Base-by-base conservation (phyloP, 345 rosid species). In the Excoecaria cochinchinensis region DNA sequence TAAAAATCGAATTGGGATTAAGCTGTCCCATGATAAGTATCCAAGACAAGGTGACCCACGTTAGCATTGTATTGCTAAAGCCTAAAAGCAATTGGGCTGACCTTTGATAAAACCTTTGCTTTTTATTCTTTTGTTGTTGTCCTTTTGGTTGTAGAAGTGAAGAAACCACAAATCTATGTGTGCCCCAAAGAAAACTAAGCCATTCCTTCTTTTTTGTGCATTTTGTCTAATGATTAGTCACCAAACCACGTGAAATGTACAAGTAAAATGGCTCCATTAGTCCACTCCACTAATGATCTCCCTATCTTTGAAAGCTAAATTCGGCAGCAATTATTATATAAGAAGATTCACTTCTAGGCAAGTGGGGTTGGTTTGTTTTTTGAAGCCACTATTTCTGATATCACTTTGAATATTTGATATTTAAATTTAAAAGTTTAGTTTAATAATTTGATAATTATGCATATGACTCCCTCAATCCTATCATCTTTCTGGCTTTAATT, bases 191-290 rank as follows among this genome's bases (percentile, higher is more conserved):
- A 13, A 25, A 69, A 31, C 70, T 42, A 64, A 53, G 64, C 75
- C 42, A 44, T 36, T 50, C 68, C 65, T 66, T 74, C 63, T 74
- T 31, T 56, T 31, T 61, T 71, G 60, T 59, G 69, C 81, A 68
- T 66, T 78, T 76, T 76, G 82, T 82, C 81, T 63, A 73, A 84
- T 85, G 85, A 84, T 86, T 78, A 77, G 77, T 81, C 82, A 71
- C 82, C 70, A 53, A 77, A 84, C 74, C 83, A 82, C 66, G 82
- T 79, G 82, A 77, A 62, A 71, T 62, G 72, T 21, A 71, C 59
- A 61, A 76, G 61, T 42, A 24, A 48, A 75, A 72, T 55, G 72
- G 52, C 53, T 53, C 60, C 24, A 19, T 69, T 39, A 73, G 81
- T 77, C 84, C 38, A 46, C 56, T 69, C 50, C 67, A 48, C 17